Conservation (phyloP, 228 moss, liverwort and hornwort genomes). For the Sphagnum fallax region DNA sequence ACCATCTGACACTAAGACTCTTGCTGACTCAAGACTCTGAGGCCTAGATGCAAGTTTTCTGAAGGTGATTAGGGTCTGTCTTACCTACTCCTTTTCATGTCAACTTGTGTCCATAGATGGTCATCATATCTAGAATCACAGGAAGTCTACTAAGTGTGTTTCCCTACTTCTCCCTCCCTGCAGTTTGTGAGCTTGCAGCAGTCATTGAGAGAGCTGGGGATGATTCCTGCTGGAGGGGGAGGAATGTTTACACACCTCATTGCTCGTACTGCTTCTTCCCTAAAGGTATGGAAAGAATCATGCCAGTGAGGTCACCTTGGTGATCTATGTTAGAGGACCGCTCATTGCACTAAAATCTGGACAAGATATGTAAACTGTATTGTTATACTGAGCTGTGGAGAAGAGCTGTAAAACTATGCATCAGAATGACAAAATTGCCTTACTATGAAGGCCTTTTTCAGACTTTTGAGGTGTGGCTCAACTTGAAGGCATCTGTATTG, state of each 20-base stretch:
- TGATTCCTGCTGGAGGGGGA: slow-evolving; percentile 76
- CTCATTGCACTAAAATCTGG: no score
- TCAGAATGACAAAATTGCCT: no score
- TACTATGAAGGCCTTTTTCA: no score
- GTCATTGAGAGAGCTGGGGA: slow-evolving; percentile 75
- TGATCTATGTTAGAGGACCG: no score
- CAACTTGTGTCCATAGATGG: neutral
- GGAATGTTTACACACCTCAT: slow-evolving; percentile 78
- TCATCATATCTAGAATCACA: neutral
- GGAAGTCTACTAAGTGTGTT: neutral
- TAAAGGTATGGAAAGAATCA: slow-evolving; percentile 51
- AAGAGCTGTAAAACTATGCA: no score
- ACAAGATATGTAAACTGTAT: no score
- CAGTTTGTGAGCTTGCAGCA: slow-evolving; percentile 77
- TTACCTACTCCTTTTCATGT: neutral
- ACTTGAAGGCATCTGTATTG: no score
- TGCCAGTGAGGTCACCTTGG: no score
- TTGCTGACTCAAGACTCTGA: neutral
- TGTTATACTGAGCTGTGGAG: no score
- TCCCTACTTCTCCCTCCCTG: neutral
- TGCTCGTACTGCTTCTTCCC: slow-evolving; percentile 64
- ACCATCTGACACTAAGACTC: neutral
- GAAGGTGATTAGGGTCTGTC: neutral
- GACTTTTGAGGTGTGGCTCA: no score
- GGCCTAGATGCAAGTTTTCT: neutral